These are phyloP conservation scores for Syncephalis plumigaleata DNA, from an alignment of 371 early-diverging fungal genomes.

Conservation along the genomic window DNA sequence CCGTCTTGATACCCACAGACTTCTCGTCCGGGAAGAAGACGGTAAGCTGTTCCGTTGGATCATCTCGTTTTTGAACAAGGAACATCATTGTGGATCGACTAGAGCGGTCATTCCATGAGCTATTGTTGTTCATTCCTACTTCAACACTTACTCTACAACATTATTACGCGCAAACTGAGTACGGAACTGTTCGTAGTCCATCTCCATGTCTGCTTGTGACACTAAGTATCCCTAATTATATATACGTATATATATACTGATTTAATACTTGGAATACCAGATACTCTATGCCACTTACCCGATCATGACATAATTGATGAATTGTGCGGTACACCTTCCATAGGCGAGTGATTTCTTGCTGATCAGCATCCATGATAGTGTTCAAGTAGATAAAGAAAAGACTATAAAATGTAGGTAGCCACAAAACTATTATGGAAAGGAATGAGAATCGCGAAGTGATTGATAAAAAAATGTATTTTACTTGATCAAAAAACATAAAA, in stretches of 20 bases:
- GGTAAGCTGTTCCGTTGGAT: slow-evolving; percentile 67
- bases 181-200: slow-evolving; percentile 70
- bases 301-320: slow-evolving; percentile 75
- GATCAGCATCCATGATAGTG: slow-evolving; percentile 25
- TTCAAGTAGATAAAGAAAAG: too few species aligned
- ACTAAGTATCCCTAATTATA: slow-evolving; percentile 63
- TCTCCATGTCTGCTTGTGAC: slow-evolving; percentile 56
- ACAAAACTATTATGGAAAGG: too few species aligned
- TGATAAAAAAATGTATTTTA: too few species aligned
- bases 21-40: slow-evolving; percentile 85
- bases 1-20: slow-evolving; percentile 82
- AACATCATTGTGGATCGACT: slow-evolving; percentile 71
- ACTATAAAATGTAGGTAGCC: too few species aligned
- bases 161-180: slow-evolving; percentile 45
- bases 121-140: not conserved
- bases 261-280: not conserved
- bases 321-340: slow-evolving; percentile 79
- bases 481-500: too few species aligned
- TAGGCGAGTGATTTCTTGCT: slow-evolving; percentile 47
- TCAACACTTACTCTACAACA: slow-evolving; percentile 51
- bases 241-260: not conserved
- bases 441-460: too few species aligned
- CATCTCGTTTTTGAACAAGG: slow-evolving; percentile 67
- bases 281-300: slow-evolving; percentile 30
- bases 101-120: not conserved